phyloP scores from a whole-genome alignment of 495 filamentous ascomycete species.

The Astrothelium subdiscretum region DNA sequence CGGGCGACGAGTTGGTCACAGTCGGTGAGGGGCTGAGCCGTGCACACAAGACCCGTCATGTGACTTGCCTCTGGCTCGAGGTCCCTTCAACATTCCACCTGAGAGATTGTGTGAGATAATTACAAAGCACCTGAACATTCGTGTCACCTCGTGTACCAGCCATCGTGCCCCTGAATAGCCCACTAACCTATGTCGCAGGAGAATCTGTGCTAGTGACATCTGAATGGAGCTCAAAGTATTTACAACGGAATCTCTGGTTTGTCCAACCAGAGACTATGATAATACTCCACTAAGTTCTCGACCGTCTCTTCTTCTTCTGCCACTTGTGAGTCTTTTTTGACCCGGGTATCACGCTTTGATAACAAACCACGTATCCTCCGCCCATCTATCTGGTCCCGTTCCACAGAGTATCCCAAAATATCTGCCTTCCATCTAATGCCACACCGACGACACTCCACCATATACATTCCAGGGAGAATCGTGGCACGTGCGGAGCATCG shows the following conservation, averaged over 20 bases:
- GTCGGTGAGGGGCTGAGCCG: conserved; percentile 1
- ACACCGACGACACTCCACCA: background rate
- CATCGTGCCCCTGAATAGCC: too few species aligned
- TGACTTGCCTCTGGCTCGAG: background rate
- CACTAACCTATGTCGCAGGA: too few species aligned
- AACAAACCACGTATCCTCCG: background rate
- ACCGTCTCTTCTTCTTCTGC: background rate
- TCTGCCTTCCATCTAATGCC: background rate
- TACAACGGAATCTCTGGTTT: background rate
- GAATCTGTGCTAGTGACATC: too few species aligned
- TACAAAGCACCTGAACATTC: background rate
- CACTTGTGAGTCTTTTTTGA: background rate
- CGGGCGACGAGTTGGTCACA: background rate
- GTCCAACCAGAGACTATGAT: background rate
- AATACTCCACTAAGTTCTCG: background rate
- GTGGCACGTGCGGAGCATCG: conserved; percentile 5
- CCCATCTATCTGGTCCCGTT: background rate
- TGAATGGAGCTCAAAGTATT: too few species aligned
- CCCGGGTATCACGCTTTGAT: background rate
- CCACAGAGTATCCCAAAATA: background rate
- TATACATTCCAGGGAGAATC: background rate
- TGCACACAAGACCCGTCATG: background rate
- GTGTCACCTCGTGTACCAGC: background rate
- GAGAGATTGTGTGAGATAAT: background rate
- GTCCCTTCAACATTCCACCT: background rate